Evolutionary conservation across 352 stramenopile species (phyloP), one percentile per base, ranked within the genome.

Genomic region (Globisporangium uncinulatum): DNA sequence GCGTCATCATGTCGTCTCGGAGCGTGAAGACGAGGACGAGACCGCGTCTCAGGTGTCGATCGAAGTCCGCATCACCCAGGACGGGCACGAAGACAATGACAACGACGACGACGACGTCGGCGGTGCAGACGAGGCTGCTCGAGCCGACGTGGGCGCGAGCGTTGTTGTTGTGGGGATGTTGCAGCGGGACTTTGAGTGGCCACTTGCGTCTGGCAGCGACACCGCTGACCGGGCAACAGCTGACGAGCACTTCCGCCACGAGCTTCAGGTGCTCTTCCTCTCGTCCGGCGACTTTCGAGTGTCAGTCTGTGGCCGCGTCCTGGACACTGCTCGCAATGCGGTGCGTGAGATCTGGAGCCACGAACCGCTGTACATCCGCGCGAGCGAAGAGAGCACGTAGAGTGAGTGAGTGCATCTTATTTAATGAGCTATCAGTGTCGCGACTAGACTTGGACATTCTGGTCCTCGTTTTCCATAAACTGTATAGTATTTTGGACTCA

Each of bases 181-280:
- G 20, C 64, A 74, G 46, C 69, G 45, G 19, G 62, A 54, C 7
- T 10, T 85, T 6, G 42, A 47, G n/a, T 47, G 42, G 42, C 42
- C 42, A 19, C 3, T 7, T 19, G 42, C 20, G 7, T 10, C 4
- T 29, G 9, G 20, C 42, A 19, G 6, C 17, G 6, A 47, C 3
- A 14, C n/a, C 17, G 42, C 10, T 3, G 42, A 29, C n/a, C 8
- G 42, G 17, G 15, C n/a, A 10, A 6, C 6, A 13, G n/a, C 42
- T 13, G 17, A 10, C 21, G 32, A 54, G 49, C 5, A 29, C 17
- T n/a, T 44, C 15, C 24, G 10, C 14, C 54, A 31, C 54, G 63
- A 79, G 52, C 51, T 92, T 29, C 71, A 79, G 48, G 73, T 71
- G 57, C 59, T 88, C 37, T 89, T 92, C 63, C 59, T 92, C 39